Evolutionary conservation across 176 grass and related monocot species (phyloP).

Genomic region (Pontederia crassipes): DNA sequence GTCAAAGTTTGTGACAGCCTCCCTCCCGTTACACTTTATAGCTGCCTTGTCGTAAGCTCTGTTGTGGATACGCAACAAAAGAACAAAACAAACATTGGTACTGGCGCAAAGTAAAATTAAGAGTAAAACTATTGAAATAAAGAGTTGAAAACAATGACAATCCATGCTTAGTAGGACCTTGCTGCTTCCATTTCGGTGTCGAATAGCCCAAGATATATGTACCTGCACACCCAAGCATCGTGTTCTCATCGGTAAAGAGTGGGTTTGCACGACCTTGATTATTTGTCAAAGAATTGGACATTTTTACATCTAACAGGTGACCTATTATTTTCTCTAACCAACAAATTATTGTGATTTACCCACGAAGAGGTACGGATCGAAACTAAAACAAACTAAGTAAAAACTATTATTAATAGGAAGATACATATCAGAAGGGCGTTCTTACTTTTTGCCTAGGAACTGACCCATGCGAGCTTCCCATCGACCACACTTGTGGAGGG

Average conservation of each 20-base stretch:
- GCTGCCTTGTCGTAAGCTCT: constrained; percentile 99
- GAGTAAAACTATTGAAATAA: constrained; percentile 11
- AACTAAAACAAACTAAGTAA: background rate
- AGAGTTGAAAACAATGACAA: constrained; percentile 28
- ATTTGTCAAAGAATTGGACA: background rate
- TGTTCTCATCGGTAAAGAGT: constrained; percentile 55
- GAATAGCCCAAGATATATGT: constrained; percentile 99
- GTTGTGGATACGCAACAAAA: constrained; percentile 22
- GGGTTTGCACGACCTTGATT: constrained; percentile 19
- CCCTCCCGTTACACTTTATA: constrained; percentile 92
- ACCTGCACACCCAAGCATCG: constrained; percentile 96
- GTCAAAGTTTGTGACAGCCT: constrained; percentile 94
- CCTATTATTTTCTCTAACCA: too few relatives aligned
- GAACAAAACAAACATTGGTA: constrained; percentile 51
- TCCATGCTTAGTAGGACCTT: constrained; percentile 70
- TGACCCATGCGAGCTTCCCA: constrained; percentile 99
- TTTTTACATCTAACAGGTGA: constrained; percentile 5
- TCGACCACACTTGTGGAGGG: constrained; percentile 96
- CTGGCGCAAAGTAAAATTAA: constrained; percentile 36
- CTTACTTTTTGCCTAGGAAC: constrained; percentile 99
- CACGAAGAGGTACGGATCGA: background rate
- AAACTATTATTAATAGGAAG: background rate
- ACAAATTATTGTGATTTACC: too few relatives aligned
- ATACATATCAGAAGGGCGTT: background rate
- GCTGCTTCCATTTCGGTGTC: constrained; percentile 99